Conservation (phyloP, 192 early-diverging fungal species). For the Backusella westeae region DNA sequence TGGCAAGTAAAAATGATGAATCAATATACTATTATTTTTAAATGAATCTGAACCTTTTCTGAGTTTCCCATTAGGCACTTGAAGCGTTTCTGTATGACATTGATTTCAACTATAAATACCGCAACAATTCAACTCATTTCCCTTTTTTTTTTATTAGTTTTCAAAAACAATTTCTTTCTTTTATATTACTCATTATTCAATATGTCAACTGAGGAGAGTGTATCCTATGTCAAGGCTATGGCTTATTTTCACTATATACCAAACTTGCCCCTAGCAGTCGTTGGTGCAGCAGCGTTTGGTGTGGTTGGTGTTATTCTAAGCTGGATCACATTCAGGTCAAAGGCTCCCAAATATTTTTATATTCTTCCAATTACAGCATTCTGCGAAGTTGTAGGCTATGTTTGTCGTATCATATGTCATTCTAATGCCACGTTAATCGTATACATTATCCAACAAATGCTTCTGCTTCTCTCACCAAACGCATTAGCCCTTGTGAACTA, state of each 20-base stretch:
- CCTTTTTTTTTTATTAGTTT: neutral
- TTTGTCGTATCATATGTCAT: neutral
- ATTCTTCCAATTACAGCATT: neutral
- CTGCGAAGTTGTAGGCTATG: neutral
- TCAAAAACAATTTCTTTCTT: neutral
- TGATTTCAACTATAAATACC: neutral
- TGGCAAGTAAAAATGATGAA: neutral
- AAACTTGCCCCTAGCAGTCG: neutral
- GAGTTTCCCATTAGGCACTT: neutral
- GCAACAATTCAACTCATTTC: neutral
- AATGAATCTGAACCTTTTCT: neutral
- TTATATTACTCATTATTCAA: neutral
- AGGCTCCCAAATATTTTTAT: neutral
- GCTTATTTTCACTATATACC: neutral
- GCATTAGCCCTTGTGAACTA: conserved; percentile 6
- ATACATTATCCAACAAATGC: neutral
- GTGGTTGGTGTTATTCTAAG: neutral
- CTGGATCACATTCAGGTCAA: neutral
- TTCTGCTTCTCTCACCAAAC: neutral
- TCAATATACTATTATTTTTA: neutral
- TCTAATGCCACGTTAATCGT: neutral
- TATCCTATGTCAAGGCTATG: neutral
- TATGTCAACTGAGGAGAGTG: neutral
- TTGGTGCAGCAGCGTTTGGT: neutral
- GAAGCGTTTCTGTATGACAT: neutral